Evolutionary conservation across 1,284 basidiomycete species (phyloP).

Genomic region (Trichosporon faecale): DNA sequence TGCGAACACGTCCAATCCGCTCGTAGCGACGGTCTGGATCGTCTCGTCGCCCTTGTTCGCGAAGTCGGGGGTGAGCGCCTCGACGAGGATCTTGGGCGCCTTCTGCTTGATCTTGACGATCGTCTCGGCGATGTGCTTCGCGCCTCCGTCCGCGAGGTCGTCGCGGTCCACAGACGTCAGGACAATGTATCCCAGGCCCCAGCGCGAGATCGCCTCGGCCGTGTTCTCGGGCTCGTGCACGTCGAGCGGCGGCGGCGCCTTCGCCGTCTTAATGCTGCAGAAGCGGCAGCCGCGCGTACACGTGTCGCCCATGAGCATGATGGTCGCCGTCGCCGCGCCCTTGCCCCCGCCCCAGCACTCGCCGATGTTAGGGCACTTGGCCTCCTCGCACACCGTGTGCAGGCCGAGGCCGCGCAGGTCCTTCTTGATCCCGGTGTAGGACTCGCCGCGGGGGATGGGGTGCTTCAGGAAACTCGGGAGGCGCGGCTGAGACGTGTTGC

Average conservation of each 20-base stretch:
- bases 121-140: constrained; percentile 90
- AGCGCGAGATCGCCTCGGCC: constrained; percentile 94
- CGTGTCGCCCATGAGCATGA: constrained; percentile 99
- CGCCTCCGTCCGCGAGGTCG: constrained; percentile 88
- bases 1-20: constrained; percentile 94
- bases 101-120: constrained; percentile 95
- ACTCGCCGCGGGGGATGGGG: constrained; percentile 81
- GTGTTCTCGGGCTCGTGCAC: constrained; percentile 97
- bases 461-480: constrained; percentile 92
- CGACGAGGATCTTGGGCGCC: constrained; percentile 91
- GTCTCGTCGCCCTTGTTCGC: constrained; percentile 66
- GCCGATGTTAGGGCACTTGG: constrained; percentile 97
- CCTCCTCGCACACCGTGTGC: constrained; percentile 98
- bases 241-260: constrained; percentile 82
- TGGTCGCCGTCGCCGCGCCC: constrained; percentile 91
- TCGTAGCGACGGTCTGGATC: constrained; percentile 79
- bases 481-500: constrained; percentile 78
- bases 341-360: constrained; percentile 97
- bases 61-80: constrained; percentile 96
- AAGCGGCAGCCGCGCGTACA: constrained; percentile 98
- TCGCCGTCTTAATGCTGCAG: constrained; percentile 94
- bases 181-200: constrained; percentile 98
- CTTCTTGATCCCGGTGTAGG: constrained; percentile 89
- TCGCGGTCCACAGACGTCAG: constrained; percentile 96
- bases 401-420: constrained; percentile 87